Percentiles rank a stretch among this genome's conserved stretches.
phyloP scores from a whole-genome alignment of 2,329 filamentous ascomycete species.

The Karstenula rhodostoma region DNA sequence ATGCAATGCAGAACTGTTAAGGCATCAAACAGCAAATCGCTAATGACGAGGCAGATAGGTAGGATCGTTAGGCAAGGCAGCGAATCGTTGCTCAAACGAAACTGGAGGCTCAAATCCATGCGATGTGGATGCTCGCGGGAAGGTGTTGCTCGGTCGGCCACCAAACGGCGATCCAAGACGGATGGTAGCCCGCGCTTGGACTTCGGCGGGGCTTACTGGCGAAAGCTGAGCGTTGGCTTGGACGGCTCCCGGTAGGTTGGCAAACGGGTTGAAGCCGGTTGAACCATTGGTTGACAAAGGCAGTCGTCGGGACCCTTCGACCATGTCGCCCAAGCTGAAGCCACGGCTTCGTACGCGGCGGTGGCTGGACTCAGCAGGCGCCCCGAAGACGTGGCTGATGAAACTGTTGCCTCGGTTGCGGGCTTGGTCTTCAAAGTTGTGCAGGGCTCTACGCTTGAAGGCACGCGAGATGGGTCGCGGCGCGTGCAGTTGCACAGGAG shows the following conservation, averaged over 20 bases:
- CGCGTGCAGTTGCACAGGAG: slow-evolving; percentile 64
- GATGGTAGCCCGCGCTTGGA: slow-evolving; percentile 49
- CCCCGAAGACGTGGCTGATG: slow-evolving; percentile 56
- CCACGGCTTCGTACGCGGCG: slow-evolving; percentile 68
- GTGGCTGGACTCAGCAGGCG: slow-evolving; percentile 59
- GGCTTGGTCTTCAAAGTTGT: slow-evolving; percentile 60
- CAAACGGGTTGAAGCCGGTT: slow-evolving; percentile 41
- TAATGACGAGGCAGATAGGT: slow-evolving; percentile 35
- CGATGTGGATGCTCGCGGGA: slow-evolving; percentile 53
- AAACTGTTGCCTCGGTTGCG: slow-evolving; percentile 51
- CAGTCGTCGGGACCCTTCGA: slow-evolving; percentile 59
- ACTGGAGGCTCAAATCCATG: slow-evolving; percentile 48
- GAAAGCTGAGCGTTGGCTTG: slow-evolving; percentile 35
- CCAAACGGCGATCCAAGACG: slow-evolving; percentile 59
- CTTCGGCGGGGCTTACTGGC: slow-evolving; percentile 24
- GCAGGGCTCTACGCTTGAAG: slow-evolving; percentile 66
- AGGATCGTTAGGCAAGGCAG: slow-evolving; percentile 37
- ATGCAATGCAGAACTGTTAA: slow-evolving; percentile 40
- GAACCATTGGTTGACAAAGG: slow-evolving; percentile 64
- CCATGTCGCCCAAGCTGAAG: slow-evolving; percentile 67
- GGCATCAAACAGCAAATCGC: slow-evolving; percentile 19
- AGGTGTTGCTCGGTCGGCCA: slow-evolving; percentile 55
- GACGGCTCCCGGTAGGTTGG: slow-evolving; percentile 29
- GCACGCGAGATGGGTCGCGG: slow-evolving; percentile 60
- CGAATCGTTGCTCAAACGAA: slow-evolving; percentile 52